Base-by-base conservation (phyloP, 2,329 filamentous ascomycete species). In the Fusarium clavum region DNA sequence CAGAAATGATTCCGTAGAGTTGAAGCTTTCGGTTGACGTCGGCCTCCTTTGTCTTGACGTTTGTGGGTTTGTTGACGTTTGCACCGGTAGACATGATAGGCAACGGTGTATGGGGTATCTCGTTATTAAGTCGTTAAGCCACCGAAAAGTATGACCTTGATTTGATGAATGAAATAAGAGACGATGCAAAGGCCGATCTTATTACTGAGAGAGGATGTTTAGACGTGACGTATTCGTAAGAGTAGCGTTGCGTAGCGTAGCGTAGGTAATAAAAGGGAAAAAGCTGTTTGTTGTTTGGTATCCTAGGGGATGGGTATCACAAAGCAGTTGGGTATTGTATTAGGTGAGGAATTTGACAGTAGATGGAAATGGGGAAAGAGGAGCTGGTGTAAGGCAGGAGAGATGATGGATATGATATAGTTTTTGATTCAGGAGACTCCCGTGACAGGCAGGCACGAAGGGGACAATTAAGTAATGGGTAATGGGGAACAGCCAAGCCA, bases 11-110 rank as follows among this genome's bases (percentile, higher is more conserved):
- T 77, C 95, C 96, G 77, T 97, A 99, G 40, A 98, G 83, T 82
- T 98, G 94, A 54, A 99, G 90, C 85, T 99, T 99, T 79, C 90
- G 89, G 82, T 96, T 96, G 82, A 98, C 91, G 79, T 97, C 91
- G 73, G 87, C 87, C 84, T 97, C 93, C 87, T 94, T 95, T 80
- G 88, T 81, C 83, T 92, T 90, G 66, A 86, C 76, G 80, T 96
- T 87, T 68, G 88, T 91, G 32, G 93, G 93, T 74, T 86, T 88
- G 81, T 96, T 94, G 77, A 95, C 91, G 70, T 80, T 80, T 71
- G 73, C 75, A 70, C 80, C 81, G 73, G 74, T 74, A 54, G 81
- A 71, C 80, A 82, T 82, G 74, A 48, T 75, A 73, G 63, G 61
- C 65, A 52, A 63, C 41, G 41, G 57, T 48, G 18, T 67, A 56